Evolutionary conservation across 176 grass and related monocot genomes (phyloP), one percentile per base, ranked within the genome.

Genomic region (Carex littledalei): DNA sequence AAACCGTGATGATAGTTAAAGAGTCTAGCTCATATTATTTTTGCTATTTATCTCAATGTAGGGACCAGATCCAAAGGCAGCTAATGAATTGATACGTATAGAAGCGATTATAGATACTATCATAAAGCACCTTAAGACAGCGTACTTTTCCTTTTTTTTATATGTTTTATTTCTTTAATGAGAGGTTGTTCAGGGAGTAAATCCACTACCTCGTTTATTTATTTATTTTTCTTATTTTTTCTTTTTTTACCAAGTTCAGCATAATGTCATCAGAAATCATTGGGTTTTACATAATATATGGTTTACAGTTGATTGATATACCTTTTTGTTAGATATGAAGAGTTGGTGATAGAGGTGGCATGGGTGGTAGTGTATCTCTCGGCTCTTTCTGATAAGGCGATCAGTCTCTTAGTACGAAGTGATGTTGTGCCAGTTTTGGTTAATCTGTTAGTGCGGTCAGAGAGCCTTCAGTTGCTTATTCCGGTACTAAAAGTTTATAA

Each of bases 321-420:
- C 57, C 16, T 32, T 81, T 93, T 85, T 63, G 9, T 86, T 71
- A 99, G 93, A 80, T 93, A 95, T 76, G 93, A 99, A 80, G 93
- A 95, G 49, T 55, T 99, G 22, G 91, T 85, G 68, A 99, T 91
- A 74, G 96, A 99, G 90, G 93, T 99, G 71, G 93, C 93, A 12
- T 99, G 96, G 96, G 90, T 99, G 54, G 86, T 99, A 13, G 93
- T 99, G 10, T 99, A 99, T 92, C 86, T 99, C 64, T 99, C 96
- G 85, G 93, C 88, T 75, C 91, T 95, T 89, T 95, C 93, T 78
- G 90, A 99, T 90, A 91, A 88, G 50, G 90, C 87, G 64, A 80
- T 82, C 45, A 82, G 66, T 68, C 86, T 91, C 62, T 87, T 95
- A 64, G 87, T 84, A 80, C 88, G 80, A 91, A 93, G 89, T 81